A percentile compares a stretch with the other conserved stretches of the same genome.
These are phyloP conservation scores for Claviceps monticola DNA, from an alignment of 2,329 filamentous ascomycete species.

Conservation along the genomic window DNA sequence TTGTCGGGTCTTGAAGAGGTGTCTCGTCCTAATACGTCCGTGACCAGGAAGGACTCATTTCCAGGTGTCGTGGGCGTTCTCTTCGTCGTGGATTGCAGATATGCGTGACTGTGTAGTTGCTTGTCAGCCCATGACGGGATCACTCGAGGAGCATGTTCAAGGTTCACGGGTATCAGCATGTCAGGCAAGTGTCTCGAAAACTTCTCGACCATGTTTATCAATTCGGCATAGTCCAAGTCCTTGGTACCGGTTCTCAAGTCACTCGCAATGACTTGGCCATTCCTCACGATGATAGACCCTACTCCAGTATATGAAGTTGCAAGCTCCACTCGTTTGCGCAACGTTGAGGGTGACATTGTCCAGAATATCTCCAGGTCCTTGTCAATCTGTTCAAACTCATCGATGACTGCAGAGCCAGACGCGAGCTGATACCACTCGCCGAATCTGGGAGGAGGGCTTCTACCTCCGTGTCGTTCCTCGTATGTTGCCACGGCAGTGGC, in stretches of 20 bases:
- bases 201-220: conserved; percentile 51
- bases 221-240: conserved; percentile 25
- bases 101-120: conserved; percentile 8
- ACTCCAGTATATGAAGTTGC: conserved; percentile 28
- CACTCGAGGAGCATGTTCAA: conserved; percentile 32
- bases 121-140: conserved; percentile 46
- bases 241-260: conserved; percentile 18
- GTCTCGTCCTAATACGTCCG: neutral
- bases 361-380: conserved; percentile 65
- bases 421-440: conserved; percentile 77
- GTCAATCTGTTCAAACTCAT: conserved; percentile 70
- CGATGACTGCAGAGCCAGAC: conserved; percentile 56
- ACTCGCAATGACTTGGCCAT: conserved; percentile 43
- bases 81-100: conserved; percentile 16
- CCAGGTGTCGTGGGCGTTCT: conserved; percentile 16
- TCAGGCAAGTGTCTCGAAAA: conserved; percentile 64
- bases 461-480: conserved; percentile 40
- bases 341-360: conserved; percentile 52
- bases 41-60: conserved; percentile 3
- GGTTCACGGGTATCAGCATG: conserved; percentile 76
- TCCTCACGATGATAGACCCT: conserved; percentile 41
- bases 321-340: conserved; percentile 43
- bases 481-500: conserved; percentile 34
- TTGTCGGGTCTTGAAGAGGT: neutral
- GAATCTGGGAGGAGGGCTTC: conserved; percentile 66